Evolutionary conservation across 495 filamentous ascomycete species (phyloP).

Genomic region (Annulohypoxylon moriforme): DNA sequence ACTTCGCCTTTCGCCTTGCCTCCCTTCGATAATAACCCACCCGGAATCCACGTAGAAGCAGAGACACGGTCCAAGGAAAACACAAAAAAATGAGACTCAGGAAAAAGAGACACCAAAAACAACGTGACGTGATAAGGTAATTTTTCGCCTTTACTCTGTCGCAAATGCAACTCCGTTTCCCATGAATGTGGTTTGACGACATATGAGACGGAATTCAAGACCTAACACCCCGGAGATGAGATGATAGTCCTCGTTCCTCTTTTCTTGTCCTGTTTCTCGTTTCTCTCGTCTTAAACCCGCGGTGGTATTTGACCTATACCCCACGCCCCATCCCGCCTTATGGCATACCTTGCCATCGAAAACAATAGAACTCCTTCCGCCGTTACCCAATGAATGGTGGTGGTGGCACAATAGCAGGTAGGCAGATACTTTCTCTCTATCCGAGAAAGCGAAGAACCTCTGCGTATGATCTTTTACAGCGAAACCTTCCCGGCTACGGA

Average conservation of each 20-base stretch:
- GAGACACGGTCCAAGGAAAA: constrained; percentile 26
- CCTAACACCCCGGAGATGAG: neutral
- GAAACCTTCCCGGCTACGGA: neutral
- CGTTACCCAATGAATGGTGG: constrained; percentile 36
- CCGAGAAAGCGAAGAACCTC: neutral
- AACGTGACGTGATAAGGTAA: constrained; percentile 9
- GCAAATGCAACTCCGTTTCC: constrained; percentile 45
- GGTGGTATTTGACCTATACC: constrained; percentile 12
- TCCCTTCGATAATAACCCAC: neutral
- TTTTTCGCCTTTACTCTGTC: constrained; percentile 41
- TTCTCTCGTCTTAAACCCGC: constrained; percentile 6
- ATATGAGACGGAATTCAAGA: constrained; percentile 12
- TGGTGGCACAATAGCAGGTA: constrained; percentile 36
- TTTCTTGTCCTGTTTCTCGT: constrained; percentile 11
- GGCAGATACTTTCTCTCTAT: neutral
- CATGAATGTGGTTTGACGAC: constrained; percentile 33
- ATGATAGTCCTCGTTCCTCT: neutral
- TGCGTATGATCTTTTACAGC: constrained; percentile 13
- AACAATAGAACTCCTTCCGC: constrained; percentile 35
- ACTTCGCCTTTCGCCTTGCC: neutral
- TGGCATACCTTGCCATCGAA: constrained; percentile 8
- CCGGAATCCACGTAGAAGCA: neutral
- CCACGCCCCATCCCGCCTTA: constrained; percentile 1
- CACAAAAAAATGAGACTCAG: neutral
- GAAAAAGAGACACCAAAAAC: constrained; percentile 8